These are phyloP conservation scores for Didymosphaeria variabile DNA, from an alignment of 2,329 filamentous ascomycete genomes.

Conservation along the genomic window DNA sequence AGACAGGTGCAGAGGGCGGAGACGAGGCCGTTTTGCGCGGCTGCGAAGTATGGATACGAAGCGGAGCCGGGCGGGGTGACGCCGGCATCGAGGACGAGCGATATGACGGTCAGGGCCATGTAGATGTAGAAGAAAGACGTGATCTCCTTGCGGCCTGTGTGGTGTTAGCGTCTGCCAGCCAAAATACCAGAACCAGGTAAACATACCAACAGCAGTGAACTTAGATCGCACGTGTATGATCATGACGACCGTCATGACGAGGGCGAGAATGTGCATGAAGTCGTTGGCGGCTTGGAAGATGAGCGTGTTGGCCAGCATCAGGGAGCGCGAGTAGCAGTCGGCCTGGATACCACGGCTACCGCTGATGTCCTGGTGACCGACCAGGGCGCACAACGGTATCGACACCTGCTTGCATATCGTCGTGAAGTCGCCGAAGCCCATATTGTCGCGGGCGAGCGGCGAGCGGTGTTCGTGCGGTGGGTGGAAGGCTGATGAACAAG, in stretches of 20 bases:
- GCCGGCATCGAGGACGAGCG: conserved; percentile 89
- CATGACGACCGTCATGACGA: conserved; percentile 96
- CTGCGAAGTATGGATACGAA: conserved; percentile 90
- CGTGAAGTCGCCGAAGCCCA: conserved; percentile 92
- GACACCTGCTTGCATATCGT: conserved; percentile 84
- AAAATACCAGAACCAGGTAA: neutral
- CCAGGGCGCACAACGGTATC: conserved; percentile 84
- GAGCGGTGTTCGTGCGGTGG: conserved; percentile 15
- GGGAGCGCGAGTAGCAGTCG: conserved; percentile 90
- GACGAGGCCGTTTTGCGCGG: conserved; percentile 82
- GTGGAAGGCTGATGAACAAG: conserved; percentile 20
- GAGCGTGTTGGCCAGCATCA: conserved; percentile 96
- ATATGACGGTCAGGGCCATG: conserved; percentile 87
- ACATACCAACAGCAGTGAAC: conserved; percentile 94
- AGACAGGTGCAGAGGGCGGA: conserved; percentile 89
- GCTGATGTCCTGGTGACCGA: conserved; percentile 77
- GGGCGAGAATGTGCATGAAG: conserved; percentile 88
- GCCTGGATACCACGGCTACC: conserved; percentile 82
- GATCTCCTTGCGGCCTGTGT: conserved; percentile 71
- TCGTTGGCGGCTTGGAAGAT: conserved; percentile 94
- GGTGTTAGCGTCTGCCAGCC: conserved; percentile 25
- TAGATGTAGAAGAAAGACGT: conserved; percentile 98
- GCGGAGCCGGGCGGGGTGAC: conserved; percentile 84
- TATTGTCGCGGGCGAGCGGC: conserved; percentile 46
- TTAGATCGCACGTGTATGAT: conserved; percentile 96